A percentile compares a stretch with the other conserved stretches of the same genome.
Evolutionary conservation across 2,329 filamentous ascomycete genomes (phyloP).

Genomic region (Colletotrichum plurivorum): DNA sequence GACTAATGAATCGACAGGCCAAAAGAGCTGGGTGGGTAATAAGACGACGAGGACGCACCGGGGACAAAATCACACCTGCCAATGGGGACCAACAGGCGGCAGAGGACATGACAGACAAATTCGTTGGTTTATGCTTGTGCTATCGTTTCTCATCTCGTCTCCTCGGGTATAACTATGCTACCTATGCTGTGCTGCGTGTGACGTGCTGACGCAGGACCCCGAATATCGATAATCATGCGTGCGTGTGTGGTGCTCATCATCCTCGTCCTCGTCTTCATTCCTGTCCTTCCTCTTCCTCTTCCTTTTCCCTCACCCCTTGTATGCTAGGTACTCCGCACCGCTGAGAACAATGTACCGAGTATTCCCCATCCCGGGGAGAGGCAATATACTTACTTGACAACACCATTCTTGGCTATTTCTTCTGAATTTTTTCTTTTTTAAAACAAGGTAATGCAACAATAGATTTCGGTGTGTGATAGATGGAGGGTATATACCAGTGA

Average conservation of each 20-base stretch:
- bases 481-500: conserved; percentile 3
- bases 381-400: not conserved
- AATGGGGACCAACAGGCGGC: not conserved
- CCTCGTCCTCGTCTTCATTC: not conserved
- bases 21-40: no score
- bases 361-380: conserved; percentile 6
- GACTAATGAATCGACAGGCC: no score
- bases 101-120: not conserved
- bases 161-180: conserved; percentile 20
- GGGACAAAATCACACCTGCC: not conserved
- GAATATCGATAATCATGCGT: not conserved
- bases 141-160: not conserved
- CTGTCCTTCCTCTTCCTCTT: not conserved
- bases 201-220: not conserved
- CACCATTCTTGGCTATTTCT: not conserved
- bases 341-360: not conserved
- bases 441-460: not conserved
- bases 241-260: not conserved
- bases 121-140: not conserved
- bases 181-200: conserved; percentile 5
- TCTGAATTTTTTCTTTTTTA: not conserved
- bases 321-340: not conserved
- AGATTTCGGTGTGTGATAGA: not conserved
- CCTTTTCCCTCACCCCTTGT: not conserved
- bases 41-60: no score